Evolutionary conservation across 805 yeast genomes (phyloP).

Genomic region (Myxozyma lipomycoides): DNA sequence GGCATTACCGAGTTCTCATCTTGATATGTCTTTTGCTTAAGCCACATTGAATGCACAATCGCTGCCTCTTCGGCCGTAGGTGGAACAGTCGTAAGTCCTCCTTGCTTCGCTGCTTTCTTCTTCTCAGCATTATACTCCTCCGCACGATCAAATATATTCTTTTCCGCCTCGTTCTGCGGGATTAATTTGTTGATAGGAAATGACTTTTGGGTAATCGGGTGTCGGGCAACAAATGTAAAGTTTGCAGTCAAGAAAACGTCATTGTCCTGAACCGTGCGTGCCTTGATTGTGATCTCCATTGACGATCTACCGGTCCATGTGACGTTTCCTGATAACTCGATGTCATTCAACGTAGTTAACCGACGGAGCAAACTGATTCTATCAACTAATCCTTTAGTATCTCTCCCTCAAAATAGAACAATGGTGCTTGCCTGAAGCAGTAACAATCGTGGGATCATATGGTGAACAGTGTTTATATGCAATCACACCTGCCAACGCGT

Average conservation of each 20-base stretch:
- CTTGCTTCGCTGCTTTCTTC: slow-evolving; percentile 66
- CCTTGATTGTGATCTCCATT: slow-evolving; percentile 90
- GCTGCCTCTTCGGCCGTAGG: slow-evolving; percentile 67
- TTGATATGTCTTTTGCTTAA: slow-evolving; percentile 31
- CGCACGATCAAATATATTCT: slow-evolving; percentile 81
- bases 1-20: slow-evolving; percentile 30
- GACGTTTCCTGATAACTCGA: slow-evolving; percentile 83
- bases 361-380: slow-evolving; percentile 82
- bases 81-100: slow-evolving; percentile 64
- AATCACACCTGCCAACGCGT: slow-evolving; percentile 89
- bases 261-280: slow-evolving; percentile 67
- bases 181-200: slow-evolving; percentile 78
- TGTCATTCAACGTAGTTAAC: slow-evolving; percentile 69
- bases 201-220: slow-evolving; percentile 86
- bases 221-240: slow-evolving; percentile 93
- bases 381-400: slow-evolving; percentile 50
- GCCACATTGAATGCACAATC: slow-evolving; percentile 75
- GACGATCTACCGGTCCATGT: slow-evolving; percentile 94
- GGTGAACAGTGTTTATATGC: slow-evolving; percentile 93
- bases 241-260: slow-evolving; percentile 81
- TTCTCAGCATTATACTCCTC: slow-evolving; percentile 86
- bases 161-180: slow-evolving; percentile 70
- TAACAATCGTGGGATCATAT: slow-evolving; percentile 90
- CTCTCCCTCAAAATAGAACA: background rate
- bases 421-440: slow-evolving; percentile 53